Evolutionary conservation across 805 yeast genomes (phyloP).

Genomic region (Torulaspora delbrueckii): DNA sequence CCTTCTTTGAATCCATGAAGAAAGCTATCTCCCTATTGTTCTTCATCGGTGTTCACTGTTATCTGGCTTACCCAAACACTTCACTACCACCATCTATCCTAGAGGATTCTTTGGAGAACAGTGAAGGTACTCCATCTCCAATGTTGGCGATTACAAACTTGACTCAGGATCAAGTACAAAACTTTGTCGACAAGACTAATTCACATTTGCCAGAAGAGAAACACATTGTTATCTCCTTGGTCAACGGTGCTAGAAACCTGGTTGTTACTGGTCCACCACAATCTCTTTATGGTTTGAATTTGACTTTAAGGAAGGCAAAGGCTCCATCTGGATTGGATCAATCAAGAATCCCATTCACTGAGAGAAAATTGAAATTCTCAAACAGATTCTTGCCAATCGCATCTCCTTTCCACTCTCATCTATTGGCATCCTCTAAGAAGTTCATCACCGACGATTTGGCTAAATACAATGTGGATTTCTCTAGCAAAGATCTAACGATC

Average conservation of each 20-base stretch:
- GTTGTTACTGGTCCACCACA: slow-evolving; percentile 98
- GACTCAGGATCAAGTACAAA: slow-evolving; percentile 71
- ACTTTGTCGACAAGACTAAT: slow-evolving; percentile 79
- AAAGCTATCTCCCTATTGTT: slow-evolving; percentile 82
- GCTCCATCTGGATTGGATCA: slow-evolving; percentile 94
- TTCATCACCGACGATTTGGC: slow-evolving; percentile 62
- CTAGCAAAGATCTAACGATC: slow-evolving; percentile 52
- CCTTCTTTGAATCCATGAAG: slow-evolving; percentile 64
- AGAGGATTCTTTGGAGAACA: slow-evolving; percentile 86
- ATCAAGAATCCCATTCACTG: slow-evolving; percentile 87
- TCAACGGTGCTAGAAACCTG: slow-evolving; percentile 93
- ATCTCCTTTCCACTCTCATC: slow-evolving; percentile 94
- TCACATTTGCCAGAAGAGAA: slow-evolving; percentile 88
- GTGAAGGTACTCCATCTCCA: slow-evolving; percentile 96
- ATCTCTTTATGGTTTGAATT: slow-evolving; percentile 90
- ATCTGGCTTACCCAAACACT: slow-evolving; percentile 86
- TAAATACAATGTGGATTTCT: slow-evolving; percentile 53
- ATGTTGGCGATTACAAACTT: slow-evolving; percentile 94
- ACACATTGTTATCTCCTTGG: slow-evolving; percentile 83
- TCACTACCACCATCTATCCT: slow-evolving; percentile 89
- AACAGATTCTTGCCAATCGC: slow-evolving; percentile 92
- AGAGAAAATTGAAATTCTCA: slow-evolving; percentile 89
- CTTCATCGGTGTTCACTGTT: slow-evolving; percentile 90
- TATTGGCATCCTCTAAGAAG: slow-evolving; percentile 67
- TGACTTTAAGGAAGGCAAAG: slow-evolving; percentile 87